Evolutionary conservation across 768 basidiomycete genomes (phyloP).

Genomic region (Pholiota microspora): DNA sequence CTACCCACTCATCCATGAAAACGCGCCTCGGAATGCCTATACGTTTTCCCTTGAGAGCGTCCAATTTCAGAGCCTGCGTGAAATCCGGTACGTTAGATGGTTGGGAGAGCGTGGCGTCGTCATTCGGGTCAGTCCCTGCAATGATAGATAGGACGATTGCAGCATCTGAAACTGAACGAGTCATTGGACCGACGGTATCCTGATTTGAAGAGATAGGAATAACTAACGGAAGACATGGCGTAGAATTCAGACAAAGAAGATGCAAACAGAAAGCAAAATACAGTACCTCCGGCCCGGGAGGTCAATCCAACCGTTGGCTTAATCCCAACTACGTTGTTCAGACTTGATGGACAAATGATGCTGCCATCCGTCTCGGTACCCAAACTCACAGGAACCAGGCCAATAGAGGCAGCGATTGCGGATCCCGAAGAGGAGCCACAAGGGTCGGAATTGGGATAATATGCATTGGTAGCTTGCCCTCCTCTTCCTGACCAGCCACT

Average conservation of each 20-base stretch:
- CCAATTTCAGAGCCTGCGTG: conserved; percentile 44
- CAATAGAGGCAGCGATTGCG: conserved; percentile 52
- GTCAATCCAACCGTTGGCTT: conserved; percentile 61
- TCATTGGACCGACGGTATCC: conserved; percentile 59
- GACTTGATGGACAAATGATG: conserved; percentile 48
- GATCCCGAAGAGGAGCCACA: conserved; percentile 62
- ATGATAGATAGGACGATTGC: conserved; percentile 56
- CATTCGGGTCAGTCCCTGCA: conserved; percentile 51
- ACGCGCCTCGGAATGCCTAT: conserved; percentile 51
- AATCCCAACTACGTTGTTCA: conserved; percentile 57
- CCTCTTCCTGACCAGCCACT: conserved; percentile 60
- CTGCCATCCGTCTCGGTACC: conserved; percentile 55
- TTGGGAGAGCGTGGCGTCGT: conserved; percentile 51
- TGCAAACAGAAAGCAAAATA: not conserved
- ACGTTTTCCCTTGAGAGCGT: conserved; percentile 48
- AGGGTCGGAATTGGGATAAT: conserved; percentile 49
- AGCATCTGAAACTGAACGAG: conserved; percentile 51
- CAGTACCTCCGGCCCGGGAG: conserved; percentile 53
- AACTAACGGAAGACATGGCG: conserved; percentile 29
- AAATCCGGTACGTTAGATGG: conserved; percentile 53
- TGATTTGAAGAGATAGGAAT: conserved; percentile 56
- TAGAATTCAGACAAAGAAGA: not conserved
- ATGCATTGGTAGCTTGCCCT: conserved; percentile 50
- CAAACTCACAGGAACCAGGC: conserved; percentile 45
- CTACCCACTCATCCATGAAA: conserved; percentile 31